Conservation (phyloP, 257 asterid genomes). For the Lithospermum erythrorhizon region DNA sequence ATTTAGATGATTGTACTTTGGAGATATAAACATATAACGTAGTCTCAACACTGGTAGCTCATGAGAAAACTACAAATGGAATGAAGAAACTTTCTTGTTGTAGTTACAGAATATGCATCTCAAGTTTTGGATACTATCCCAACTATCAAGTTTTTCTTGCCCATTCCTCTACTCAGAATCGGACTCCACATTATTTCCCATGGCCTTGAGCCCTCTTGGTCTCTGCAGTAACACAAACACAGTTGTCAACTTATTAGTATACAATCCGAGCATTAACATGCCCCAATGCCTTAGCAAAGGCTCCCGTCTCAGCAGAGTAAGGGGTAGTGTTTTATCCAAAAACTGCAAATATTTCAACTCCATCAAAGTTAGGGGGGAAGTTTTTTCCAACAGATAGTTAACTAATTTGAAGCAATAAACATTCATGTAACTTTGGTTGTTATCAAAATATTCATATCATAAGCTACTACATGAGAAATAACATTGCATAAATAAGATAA, state of each 20-base stretch:
- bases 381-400: too few relatives aligned
- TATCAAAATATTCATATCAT: neutral
- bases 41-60: neutral
- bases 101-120: neutral
- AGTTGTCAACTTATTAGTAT: too few relatives aligned
- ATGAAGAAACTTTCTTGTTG: neutral
- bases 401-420: too few relatives aligned
- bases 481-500: neutral
- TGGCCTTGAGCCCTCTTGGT: conserved; percentile 43
- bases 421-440: too few relatives aligned
- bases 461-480: neutral
- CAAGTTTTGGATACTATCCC: neutral
- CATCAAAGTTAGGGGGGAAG: too few relatives aligned
- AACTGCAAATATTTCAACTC: too few relatives aligned
- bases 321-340: too few relatives aligned
- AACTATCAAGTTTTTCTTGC: neutral
- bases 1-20: neutral
- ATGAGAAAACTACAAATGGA: neutral
- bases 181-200: conserved; percentile 37
- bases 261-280: too few relatives aligned
- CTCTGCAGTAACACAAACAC: conserved; percentile 20
- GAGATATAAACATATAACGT: neutral
- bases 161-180: conserved; percentile 28
- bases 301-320: too few relatives aligned
- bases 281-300: too few relatives aligned